Percentiles rank a stretch among this genome's conserved stretches.
phyloP scores from a whole-genome alignment of 2,329 filamentous ascomycete species.

The Trichothecium sympodiale region DNA sequence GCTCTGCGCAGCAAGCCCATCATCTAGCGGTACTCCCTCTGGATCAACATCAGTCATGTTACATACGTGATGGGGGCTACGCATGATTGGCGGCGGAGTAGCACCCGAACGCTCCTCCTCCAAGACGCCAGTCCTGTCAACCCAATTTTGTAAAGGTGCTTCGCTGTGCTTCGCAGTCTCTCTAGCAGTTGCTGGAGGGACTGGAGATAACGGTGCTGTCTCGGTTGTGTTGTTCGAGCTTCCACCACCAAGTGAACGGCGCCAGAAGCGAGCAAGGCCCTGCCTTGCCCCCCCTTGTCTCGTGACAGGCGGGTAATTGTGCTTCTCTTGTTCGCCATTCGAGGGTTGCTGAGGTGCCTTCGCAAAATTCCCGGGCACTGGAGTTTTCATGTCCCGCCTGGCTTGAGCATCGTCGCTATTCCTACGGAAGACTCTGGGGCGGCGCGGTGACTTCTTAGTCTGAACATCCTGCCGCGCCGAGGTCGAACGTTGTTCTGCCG shows the following conservation, averaged over 20 bases:
- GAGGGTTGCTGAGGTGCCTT: conserved; percentile 7
- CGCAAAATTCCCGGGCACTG: conserved; percentile 12
- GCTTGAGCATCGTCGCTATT: conserved; percentile 20
- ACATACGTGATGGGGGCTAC: conserved; percentile 25
- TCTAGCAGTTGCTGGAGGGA: background rate
- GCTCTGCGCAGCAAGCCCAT: background rate
- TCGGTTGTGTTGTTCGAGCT: background rate
- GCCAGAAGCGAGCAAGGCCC: conserved; percentile 39
- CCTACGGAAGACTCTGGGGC: conserved; percentile 8
- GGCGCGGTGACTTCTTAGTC: conserved; percentile 14
- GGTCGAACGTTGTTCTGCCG: conserved; percentile 12
- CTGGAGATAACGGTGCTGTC: background rate
- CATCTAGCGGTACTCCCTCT: background rate
- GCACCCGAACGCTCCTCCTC: conserved; percentile 36
- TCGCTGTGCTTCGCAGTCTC: background rate
- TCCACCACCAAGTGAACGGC: conserved; percentile 32
- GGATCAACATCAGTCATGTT: background rate
- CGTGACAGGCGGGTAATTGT: conserved; percentile 38
- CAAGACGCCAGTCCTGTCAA: conserved; percentile 18
- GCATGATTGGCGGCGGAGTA: conserved; percentile 45
- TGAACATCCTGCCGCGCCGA: conserved; percentile 8
- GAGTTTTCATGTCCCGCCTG: conserved; percentile 13
- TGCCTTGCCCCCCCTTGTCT: conserved; percentile 31
- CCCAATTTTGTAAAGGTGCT: conserved; percentile 14
- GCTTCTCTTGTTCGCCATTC: conserved; percentile 21